Evolutionary conservation across 805 yeast species (phyloP), one percentile per base, ranked within the genome.

Genomic region (Candida michaelii): DNA sequence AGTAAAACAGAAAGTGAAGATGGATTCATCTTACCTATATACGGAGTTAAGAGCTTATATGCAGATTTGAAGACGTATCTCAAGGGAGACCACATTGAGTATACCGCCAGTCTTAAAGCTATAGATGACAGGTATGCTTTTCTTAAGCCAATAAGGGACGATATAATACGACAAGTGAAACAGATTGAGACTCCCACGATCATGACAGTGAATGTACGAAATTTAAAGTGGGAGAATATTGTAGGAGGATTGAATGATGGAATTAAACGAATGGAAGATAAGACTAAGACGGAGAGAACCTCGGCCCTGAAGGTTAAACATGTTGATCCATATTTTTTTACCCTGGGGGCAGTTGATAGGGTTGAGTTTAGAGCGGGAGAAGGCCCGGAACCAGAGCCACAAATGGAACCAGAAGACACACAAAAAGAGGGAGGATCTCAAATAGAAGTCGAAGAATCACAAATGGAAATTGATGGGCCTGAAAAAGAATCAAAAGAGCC

Each of bases 311-410:
- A 71, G 32, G 53, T 71, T 4, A 76, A 65, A 49, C 56, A 65
- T 24, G 56, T 70, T 23, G 88, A 83, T 49, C 73, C 77, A 0
- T 83, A 84, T 49, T 51, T 64, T 11, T 65, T 77, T 21, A 65
- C 77, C 0, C 79, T 74, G 27, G 64, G 61, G 2, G 72, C 82
- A 0, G 60, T 81, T 2, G 50, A 49, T 30, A 37, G 37, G 43
- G 51, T 10, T 46, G 48, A 24, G 32, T 23, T 30, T 14, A 17
- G 18, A 5, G 7, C 13, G n/a, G 19, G 31, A 27, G 25, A 5
- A 4, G 25, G n/a, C 9, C 25, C 25, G 5, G 29, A 34, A 6
- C 12, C 7, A 11, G 36, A 24, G n/a, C 27, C 6, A 12, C n/a
- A n/a, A n/a, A n/a, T n/a, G n/a, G 42, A 21, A 17, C 17, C n/a